A percentile compares a stretch with the other conserved stretches of the same genome.
Conservation (phyloP, 139 green algal species). For the Picochlorum costavermella region DNA sequence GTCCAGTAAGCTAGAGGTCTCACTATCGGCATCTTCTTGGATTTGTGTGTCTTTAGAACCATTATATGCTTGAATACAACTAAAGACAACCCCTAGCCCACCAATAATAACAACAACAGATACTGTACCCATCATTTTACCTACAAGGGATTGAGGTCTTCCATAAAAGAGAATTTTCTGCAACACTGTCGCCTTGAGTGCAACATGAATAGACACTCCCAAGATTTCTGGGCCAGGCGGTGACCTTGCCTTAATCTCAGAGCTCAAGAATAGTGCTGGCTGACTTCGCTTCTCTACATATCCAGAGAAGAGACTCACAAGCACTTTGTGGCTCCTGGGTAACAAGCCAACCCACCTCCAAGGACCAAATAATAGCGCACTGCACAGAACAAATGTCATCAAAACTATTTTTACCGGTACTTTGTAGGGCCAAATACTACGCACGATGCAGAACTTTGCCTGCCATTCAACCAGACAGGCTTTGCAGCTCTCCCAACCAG, state of each 20-base stretch:
- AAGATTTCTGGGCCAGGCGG: conserved; percentile 19
- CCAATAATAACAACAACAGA: conserved; percentile 7
- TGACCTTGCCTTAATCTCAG: conserved; percentile 21
- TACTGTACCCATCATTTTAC: conserved; percentile 1
- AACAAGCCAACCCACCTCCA: conserved; percentile 1
- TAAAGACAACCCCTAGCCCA: conserved; percentile 2
- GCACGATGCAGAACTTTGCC: neutral
- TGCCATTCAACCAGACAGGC: conserved; percentile 21
- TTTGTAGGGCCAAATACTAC: neutral
- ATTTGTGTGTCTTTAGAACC: too few relatives aligned
- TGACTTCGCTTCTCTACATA: conserved; percentile 19
- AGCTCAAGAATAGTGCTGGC: conserved; percentile 23
- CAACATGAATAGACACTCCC: conserved; percentile 14
- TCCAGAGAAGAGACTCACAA: conserved; percentile 25
- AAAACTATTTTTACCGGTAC: too few relatives aligned
- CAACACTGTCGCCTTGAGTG: conserved; percentile 18
- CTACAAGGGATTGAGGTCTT: conserved; percentile 17
- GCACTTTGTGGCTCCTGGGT: conserved; percentile 1
- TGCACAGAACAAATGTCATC: neutral
- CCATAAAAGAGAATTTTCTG: conserved; percentile 19
- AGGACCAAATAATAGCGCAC: neutral
- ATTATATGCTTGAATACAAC: neutral
- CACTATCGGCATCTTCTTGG: too few relatives aligned
- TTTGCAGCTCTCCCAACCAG: conserved; percentile 11
- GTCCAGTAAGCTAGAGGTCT: too few relatives aligned